phyloP scores from a whole-genome alignment of 805 yeast species.

The Monosporozyma siamensis region DNA sequence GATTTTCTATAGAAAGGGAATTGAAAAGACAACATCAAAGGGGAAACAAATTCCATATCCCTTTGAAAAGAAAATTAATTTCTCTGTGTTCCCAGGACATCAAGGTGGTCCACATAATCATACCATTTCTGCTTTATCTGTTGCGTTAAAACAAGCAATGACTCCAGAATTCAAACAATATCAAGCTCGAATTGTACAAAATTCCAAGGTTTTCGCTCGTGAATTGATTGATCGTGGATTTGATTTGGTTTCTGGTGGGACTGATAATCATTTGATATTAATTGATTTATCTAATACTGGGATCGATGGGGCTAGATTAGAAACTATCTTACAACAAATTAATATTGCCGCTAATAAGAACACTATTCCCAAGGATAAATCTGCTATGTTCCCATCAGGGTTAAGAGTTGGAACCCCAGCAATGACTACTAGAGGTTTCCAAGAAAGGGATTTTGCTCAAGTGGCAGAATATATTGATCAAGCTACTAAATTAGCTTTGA shows the following conservation, averaged over 20 bases:
- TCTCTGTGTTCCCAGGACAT: conserved; percentile 97
- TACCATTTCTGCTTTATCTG: conserved; percentile 92
- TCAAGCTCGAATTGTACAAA: conserved; percentile 73
- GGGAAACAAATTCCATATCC: conserved; percentile 83
- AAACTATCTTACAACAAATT: conserved; percentile 76
- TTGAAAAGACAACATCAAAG: conserved; percentile 68
- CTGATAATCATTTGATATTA: conserved; percentile 88
- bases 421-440: conserved; percentile 93
- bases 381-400: conserved; percentile 94
- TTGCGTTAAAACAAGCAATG: conserved; percentile 85
- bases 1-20: conserved; percentile 94
- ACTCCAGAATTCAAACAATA: conserved; percentile 82
- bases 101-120: conserved; percentile 99
- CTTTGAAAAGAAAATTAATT: conserved; percentile 84
- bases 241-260: conserved; percentile 81
- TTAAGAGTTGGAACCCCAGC: conserved; percentile 97
- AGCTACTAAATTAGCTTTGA: conserved; percentile 63
- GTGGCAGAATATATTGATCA: conserved; percentile 73
- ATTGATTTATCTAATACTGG: conserved; percentile 66
- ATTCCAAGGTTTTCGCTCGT: conserved; percentile 68
- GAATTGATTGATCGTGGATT: conserved; percentile 57
- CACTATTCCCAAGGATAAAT: conserved; percentile 92
- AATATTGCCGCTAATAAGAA: conserved; percentile 95
- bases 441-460: conserved; percentile 62
- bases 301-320: conserved; percentile 94